A percentile compares a stretch with the other conserved stretches of the same genome.
Evolutionary conservation across 1,284 basidiomycete species (phyloP).

Genomic region (Thelephora terrestris): DNA sequence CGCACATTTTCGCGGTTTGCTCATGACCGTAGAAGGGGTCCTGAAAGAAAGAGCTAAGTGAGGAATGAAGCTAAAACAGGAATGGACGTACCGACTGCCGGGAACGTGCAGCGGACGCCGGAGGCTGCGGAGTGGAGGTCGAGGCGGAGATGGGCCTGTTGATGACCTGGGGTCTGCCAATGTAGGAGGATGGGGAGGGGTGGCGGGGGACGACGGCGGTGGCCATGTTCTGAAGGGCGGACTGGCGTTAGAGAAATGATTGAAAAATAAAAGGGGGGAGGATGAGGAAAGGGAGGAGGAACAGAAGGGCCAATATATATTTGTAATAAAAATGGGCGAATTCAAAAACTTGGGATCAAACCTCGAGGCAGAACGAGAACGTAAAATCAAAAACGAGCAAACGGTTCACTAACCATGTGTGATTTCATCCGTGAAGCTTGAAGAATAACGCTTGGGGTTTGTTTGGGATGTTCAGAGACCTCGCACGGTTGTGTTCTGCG

Average conservation of each 20-base stretch:
- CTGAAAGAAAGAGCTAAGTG: neutral
- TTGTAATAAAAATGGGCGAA: neutral
- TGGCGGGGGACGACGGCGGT: constrained; percentile 20
- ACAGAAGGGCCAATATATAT: neutral
- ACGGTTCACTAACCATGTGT: too few relatives aligned
- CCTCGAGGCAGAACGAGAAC: neutral
- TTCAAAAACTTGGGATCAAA: neutral
- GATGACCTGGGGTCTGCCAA: constrained; percentile 2
- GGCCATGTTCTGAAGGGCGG: constrained; percentile 17
- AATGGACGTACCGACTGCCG: constrained; percentile 2
- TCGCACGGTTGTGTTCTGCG: too few relatives aligned
- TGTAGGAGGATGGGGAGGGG: constrained; percentile 17
- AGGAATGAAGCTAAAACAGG: constrained; percentile 11
- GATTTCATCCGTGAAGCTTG: too few relatives aligned
- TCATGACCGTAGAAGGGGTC: constrained; percentile 82
- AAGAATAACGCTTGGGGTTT: too few relatives aligned
- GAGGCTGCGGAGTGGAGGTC: neutral
- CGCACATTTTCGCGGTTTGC: constrained; percentile 49
- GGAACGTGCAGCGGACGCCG: neutral
- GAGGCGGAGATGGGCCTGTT: neutral
- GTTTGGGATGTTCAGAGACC: too few relatives aligned
- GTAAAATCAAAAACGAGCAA: neutral
- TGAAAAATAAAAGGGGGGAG: neutral
- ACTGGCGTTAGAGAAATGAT: too few relatives aligned
- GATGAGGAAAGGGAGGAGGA: neutral